A percentile compares a stretch with the other conserved stretches of the same genome.
Conservation (phyloP, 139 green algal genomes). For the Chlorella sp. region DNA sequence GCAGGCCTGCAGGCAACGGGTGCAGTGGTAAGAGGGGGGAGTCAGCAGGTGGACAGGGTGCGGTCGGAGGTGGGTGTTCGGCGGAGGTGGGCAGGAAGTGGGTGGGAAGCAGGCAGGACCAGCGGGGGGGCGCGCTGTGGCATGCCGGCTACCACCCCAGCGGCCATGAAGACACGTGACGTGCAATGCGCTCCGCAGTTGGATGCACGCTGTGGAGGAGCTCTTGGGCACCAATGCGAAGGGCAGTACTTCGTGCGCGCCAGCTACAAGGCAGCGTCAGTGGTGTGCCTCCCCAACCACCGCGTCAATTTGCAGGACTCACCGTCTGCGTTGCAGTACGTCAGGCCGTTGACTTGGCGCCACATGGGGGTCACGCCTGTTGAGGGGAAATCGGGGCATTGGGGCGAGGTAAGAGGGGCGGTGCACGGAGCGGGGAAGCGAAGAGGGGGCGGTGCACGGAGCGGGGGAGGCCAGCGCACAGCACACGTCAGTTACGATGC, state of each 20-base stretch:
- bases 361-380: constrained; percentile 24
- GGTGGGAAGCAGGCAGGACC: background rate
- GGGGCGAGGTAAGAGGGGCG: background rate
- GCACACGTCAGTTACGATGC: background rate
- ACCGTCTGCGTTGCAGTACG: constrained; percentile 31
- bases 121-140: background rate
- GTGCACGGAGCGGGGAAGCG: background rate
- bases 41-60: background rate
- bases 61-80: background rate
- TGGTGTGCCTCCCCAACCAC: too few species aligned
- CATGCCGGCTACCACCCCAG: too few species aligned
- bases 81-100: too few species aligned
- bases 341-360: constrained; percentile 21
- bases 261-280: too few species aligned
- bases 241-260: too few species aligned
- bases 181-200: too few species aligned
- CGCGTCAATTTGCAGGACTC: background rate
- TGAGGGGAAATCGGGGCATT: too few species aligned
- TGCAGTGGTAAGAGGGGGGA: background rate
- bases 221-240: too few species aligned
- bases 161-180: too few species aligned
- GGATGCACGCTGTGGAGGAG: too few species aligned
- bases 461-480: background rate
- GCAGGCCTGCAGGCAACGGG: background rate
- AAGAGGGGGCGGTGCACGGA: background rate